Percentiles rank a stretch among this genome's conserved stretches.
These are phyloP conservation scores for Pseudoperonospora humuli DNA, from an alignment of 352 stramenopile species.

Conservation along the genomic window DNA sequence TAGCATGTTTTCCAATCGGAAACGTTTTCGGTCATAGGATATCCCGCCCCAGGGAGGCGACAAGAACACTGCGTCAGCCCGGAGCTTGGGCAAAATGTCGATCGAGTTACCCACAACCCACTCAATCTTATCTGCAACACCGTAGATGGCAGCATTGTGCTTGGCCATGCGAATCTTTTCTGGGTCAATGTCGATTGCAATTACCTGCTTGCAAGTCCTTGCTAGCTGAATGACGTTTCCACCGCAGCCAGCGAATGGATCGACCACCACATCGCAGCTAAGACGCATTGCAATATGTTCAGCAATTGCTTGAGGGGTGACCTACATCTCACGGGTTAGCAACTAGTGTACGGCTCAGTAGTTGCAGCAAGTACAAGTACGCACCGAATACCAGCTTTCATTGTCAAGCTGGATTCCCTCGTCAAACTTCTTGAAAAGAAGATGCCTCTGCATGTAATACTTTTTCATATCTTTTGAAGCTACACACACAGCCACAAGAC, in stretches of 20 bases:
- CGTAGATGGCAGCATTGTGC: slow-evolving; percentile 88
- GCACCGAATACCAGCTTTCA: slow-evolving; percentile 89
- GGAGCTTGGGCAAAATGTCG: slow-evolving; percentile 61
- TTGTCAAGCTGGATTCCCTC: slow-evolving; percentile 87
- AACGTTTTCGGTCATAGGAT: slow-evolving; percentile 61
- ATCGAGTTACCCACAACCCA: slow-evolving; percentile 87
- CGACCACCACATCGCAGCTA: slow-evolving; percentile 79
- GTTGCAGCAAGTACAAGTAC: not conserved
- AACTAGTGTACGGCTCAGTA: not conserved
- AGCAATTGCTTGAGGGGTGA: slow-evolving; percentile 88
- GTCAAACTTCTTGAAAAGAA: slow-evolving; percentile 88
- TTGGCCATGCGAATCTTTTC: slow-evolving; percentile 85
- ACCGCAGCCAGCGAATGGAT: slow-evolving; percentile 89
- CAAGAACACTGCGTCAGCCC: slow-evolving; percentile 86
- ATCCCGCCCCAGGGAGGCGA: slow-evolving; percentile 86
- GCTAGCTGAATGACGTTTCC: slow-evolving; percentile 92
- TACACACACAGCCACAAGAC: slow-evolving; percentile 3
- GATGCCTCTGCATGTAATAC: slow-evolving; percentile 87
- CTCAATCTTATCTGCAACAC: slow-evolving; percentile 86
- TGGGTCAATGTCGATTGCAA: slow-evolving; percentile 90
- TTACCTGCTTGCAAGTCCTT: slow-evolving; percentile 80
- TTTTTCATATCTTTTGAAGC: slow-evolving; percentile 54
- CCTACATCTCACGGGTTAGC: slow-evolving; percentile 21
- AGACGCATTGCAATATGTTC: slow-evolving; percentile 78
- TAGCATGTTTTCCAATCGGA: slow-evolving; percentile 57